phyloP scores from a whole-genome alignment of 805 yeast species.

The Diddensiella caesifluorescens region DNA sequence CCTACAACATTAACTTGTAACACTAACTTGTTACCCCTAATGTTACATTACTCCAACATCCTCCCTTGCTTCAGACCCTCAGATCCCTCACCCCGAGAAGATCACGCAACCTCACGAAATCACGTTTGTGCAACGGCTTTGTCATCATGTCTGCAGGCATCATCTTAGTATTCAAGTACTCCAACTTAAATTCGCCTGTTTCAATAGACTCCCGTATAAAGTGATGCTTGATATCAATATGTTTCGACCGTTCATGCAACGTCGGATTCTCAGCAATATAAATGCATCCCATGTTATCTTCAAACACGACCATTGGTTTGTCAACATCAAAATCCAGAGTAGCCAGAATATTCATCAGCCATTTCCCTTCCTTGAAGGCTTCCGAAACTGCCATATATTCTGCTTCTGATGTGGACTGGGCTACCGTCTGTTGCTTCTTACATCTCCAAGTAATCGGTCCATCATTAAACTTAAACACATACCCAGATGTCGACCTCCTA shows the following conservation, averaged over 20 bases:
- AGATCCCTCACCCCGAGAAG: too few relatives aligned
- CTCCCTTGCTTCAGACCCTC: too few relatives aligned
- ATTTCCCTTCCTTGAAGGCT: neutral
- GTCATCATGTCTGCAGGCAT: neutral
- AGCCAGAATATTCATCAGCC: neutral
- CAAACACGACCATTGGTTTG: neutral
- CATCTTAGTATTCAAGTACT: neutral
- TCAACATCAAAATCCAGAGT: neutral
- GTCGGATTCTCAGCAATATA: neutral
- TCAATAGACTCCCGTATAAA: neutral
- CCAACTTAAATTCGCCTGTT: neutral
- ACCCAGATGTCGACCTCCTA: neutral
- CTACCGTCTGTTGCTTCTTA: neutral
- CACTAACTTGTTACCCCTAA: too few relatives aligned
- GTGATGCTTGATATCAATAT: neutral
- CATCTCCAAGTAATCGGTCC: neutral
- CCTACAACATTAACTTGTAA: too few relatives aligned
- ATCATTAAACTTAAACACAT: neutral
- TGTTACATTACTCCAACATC: too few relatives aligned
- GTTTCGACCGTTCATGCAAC: neutral
- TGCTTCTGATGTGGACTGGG: neutral
- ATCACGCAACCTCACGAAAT: too few relatives aligned
- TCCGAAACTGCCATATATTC: neutral
- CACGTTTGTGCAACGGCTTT: too few relatives aligned
- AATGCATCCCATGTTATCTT: neutral